Percentiles rank a stretch among this genome's conserved stretches.
Evolutionary conservation across 305 asterid genomes (phyloP).

Genomic region (Fraxinus paxiana): DNA sequence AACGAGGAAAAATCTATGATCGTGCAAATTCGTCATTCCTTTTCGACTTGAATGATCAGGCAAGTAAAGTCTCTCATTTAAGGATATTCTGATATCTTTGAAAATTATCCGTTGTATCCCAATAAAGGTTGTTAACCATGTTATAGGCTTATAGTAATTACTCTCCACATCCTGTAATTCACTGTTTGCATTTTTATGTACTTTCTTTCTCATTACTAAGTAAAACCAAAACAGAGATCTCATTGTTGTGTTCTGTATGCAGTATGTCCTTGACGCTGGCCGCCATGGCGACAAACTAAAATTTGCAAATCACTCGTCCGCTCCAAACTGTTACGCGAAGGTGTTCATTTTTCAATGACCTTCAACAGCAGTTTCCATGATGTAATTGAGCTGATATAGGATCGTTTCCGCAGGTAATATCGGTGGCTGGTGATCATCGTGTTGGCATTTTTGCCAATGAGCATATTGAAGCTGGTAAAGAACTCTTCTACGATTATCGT

Average conservation of each 20-base stretch:
- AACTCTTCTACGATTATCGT: conserved; percentile 87
- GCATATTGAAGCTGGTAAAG: conserved; percentile 74
- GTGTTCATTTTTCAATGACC: conserved; percentile 32
- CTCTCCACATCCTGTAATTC: not conserved
- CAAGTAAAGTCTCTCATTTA: conserved; percentile 29
- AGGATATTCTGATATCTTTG: not conserved
- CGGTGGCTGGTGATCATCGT: conserved; percentile 94
- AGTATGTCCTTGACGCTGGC: conserved; percentile 94
- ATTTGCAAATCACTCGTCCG: conserved; percentile 92
- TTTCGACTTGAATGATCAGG: conserved; percentile 94
- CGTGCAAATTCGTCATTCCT: conserved; percentile 94
- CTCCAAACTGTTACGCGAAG: conserved; percentile 93
- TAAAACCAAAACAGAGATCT: conserved; percentile 14
- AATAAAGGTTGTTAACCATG: not conserved
- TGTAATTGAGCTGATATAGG: conserved; percentile 9
- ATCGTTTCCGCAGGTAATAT: conserved; percentile 56
- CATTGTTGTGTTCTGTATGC: conserved; percentile 22
- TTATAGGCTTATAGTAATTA: not conserved
- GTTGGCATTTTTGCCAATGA: conserved; percentile 95
- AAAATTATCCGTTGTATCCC: not conserved
- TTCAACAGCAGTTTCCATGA: not conserved
- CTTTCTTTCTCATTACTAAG: not conserved
- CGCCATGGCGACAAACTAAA: conserved; percentile 95
- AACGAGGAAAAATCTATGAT: conserved; percentile 95
- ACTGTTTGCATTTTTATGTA: not conserved